Percentiles rank a stretch among this genome's conserved stretches.
phyloP scores from a whole-genome alignment of 2,329 filamentous ascomycete species.

The Alternaria burnsii region DNA sequence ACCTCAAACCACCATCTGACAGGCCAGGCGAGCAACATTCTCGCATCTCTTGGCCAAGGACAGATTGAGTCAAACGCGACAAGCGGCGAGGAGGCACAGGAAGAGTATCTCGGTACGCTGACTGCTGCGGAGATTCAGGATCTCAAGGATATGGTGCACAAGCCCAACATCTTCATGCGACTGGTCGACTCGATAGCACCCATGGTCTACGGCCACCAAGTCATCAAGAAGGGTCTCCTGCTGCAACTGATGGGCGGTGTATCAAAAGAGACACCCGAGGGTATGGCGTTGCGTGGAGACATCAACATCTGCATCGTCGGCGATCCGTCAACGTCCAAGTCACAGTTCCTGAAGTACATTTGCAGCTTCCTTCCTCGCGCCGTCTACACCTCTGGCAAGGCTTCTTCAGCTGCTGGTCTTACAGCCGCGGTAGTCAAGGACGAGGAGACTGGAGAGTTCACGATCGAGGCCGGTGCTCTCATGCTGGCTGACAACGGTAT shows the following conservation, averaged over 20 bases:
- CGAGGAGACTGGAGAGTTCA: constrained; percentile 98
- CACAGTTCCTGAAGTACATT: constrained; percentile 97
- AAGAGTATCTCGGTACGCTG: constrained; percentile 85
- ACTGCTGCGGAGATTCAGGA: constrained; percentile 90
- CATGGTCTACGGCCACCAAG: constrained; percentile 96
- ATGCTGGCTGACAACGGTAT: constrained; percentile 98
- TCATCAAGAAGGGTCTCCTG: constrained; percentile 96
- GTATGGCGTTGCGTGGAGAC: constrained; percentile 94
- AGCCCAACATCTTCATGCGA: constrained; percentile 91
- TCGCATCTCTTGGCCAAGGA: constrained; percentile 81
- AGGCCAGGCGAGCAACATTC: constrained; percentile 81
- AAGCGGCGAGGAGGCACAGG: constrained; percentile 84
- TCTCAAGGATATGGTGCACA: constrained; percentile 90
- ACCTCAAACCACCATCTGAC: constrained; percentile 72
- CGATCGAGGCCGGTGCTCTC: constrained; percentile 95
- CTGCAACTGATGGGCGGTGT: constrained; percentile 97
- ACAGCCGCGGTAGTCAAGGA: constrained; percentile 98
- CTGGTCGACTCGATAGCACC: constrained; percentile 93
- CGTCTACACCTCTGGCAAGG: constrained; percentile 97
- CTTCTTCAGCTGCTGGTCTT: constrained; percentile 94
- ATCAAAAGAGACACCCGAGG: constrained; percentile 88
- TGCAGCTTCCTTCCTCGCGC: constrained; percentile 96
- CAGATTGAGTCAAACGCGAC: constrained; percentile 68
- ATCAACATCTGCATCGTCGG: constrained; percentile 99
- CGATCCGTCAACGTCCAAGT: constrained; percentile 96